These are phyloP conservation scores for Talaromyces sp. DNA, from an alignment of 2,329 filamentous ascomycete genomes.

Conservation along the genomic window DNA sequence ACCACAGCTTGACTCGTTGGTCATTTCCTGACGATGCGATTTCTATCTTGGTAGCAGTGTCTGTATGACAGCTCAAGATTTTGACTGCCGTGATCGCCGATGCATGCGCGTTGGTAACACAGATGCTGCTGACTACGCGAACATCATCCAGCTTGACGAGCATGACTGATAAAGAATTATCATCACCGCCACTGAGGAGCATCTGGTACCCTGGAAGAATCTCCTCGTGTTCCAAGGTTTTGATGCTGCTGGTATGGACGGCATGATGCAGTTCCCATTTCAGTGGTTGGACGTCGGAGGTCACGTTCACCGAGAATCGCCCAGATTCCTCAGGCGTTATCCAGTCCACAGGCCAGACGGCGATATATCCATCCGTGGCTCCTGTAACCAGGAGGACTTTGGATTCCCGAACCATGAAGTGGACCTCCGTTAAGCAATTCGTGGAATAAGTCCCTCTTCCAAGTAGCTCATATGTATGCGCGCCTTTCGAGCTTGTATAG, in stretches of 20 bases:
- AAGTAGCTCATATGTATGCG: constrained; percentile 40
- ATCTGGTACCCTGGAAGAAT: constrained; percentile 41
- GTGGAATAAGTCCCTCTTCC: constrained; percentile 62
- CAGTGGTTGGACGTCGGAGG: constrained; percentile 21
- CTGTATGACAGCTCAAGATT: constrained; percentile 23
- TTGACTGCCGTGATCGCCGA: constrained; percentile 43
- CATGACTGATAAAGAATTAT: constrained; percentile 70
- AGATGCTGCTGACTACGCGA: constrained; percentile 29
- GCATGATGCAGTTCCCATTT: constrained; percentile 40
- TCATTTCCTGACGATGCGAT: constrained; percentile 45
- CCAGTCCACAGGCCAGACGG: constrained; percentile 53
- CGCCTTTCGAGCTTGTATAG: constrained; percentile 28
- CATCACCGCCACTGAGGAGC: constrained; percentile 78
- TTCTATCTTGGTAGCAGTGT: constrained; percentile 18
- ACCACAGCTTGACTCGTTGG: constrained; percentile 46
- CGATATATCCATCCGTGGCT: constrained; percentile 76
- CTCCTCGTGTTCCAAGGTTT: constrained; percentile 46
- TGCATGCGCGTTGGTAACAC: constrained; percentile 43
- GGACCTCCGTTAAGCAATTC: constrained; percentile 69
- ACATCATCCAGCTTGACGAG: constrained; percentile 30
- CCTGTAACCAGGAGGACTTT: constrained; percentile 56
- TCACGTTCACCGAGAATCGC: constrained; percentile 22
- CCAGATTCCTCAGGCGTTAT: constrained; percentile 21
- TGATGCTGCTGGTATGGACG: constrained; percentile 79
- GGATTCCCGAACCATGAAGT: constrained; percentile 38